These are phyloP conservation scores for Lolium perenne DNA, from an alignment of 176 grass and related monocot genomes.

Conservation along the genomic window DNA sequence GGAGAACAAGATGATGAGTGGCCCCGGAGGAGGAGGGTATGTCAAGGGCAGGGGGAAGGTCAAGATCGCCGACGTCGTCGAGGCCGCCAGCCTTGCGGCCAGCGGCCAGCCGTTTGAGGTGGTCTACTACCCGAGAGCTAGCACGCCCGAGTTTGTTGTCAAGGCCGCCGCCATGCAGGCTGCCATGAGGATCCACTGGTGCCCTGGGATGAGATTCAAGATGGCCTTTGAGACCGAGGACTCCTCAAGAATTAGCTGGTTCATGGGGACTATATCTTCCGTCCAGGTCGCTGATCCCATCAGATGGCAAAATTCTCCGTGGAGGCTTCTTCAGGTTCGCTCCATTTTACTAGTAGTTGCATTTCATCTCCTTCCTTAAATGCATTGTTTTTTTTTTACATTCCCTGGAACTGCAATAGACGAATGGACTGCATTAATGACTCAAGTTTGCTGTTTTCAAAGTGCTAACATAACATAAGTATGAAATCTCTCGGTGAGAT, in stretches of 20 bases:
- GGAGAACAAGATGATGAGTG: slow-evolving; percentile 53
- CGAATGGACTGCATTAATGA: slow-evolving; percentile 6
- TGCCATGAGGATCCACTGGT: slow-evolving; percentile 73
- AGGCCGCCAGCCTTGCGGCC: slow-evolving; percentile 50
- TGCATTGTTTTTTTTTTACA: neutral
- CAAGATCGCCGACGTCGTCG: slow-evolving; percentile 47
- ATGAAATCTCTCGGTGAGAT: neutral
- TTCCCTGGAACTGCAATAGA: neutral
- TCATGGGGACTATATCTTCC: slow-evolving; percentile 70
- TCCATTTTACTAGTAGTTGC: neutral
- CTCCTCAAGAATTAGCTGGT: slow-evolving; percentile 81
- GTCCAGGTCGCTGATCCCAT: slow-evolving; percentile 62
- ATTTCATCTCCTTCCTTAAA: neutral
- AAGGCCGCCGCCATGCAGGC: slow-evolving; percentile 51
- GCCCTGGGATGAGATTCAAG: slow-evolving; percentile 75
- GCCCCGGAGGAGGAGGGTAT: slow-evolving; percentile 29
- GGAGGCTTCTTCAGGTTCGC: slow-evolving; percentile 72
- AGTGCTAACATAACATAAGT: neutral
- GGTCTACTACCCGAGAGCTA: slow-evolving; percentile 67
- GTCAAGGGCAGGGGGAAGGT: slow-evolving; percentile 56
- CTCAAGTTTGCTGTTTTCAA: neutral
- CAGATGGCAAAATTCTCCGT: slow-evolving; percentile 66
- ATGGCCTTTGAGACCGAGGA: slow-evolving; percentile 82
- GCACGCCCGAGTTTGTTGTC: slow-evolving; percentile 66
- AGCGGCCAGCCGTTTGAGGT: slow-evolving; percentile 63